These are phyloP conservation scores for Theileria annulata DNA, from an alignment of 169 alveolate species.

Conservation along the genomic window DNA sequence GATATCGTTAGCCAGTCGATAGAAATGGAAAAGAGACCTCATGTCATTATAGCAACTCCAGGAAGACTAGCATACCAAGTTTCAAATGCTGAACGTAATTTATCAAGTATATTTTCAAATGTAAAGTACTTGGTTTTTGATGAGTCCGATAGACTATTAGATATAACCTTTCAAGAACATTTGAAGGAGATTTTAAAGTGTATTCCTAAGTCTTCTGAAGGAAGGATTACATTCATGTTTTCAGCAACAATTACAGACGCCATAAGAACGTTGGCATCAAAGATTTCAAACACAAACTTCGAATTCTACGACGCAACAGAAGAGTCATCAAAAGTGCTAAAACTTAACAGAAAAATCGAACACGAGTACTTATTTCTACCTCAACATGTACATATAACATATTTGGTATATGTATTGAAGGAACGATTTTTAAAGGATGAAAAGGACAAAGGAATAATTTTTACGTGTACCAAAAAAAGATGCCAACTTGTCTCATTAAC, in stretches of 20 bases:
- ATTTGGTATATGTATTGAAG: constrained; percentile 45
- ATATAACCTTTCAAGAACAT: constrained; percentile 81
- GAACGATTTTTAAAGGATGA: constrained; percentile 23
- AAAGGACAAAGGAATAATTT: constrained; percentile 86
- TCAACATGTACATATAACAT: constrained; percentile 54
- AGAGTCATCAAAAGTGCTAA: constrained; percentile 26
- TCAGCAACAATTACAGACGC: constrained; percentile 95
- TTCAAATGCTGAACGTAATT: constrained; percentile 67
- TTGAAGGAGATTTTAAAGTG: constrained; percentile 70
- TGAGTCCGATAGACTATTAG: constrained; percentile 95
- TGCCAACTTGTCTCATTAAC: constrained; percentile 89
- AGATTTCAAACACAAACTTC: constrained; percentile 31
- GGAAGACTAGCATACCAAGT: constrained; percentile 92
- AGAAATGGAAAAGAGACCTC: constrained; percentile 87
- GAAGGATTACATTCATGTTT: constrained; percentile 92
- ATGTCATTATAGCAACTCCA: constrained; percentile 95
- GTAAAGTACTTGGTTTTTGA: constrained; percentile 91
- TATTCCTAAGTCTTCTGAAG: constrained; percentile 72
- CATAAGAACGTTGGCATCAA: constrained; percentile 23
- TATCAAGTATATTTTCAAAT: constrained; percentile 77
- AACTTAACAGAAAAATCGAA: constrained; percentile 35
- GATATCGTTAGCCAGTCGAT: constrained; percentile 79
- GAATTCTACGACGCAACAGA: constrained; percentile 62
- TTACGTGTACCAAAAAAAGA: constrained; percentile 89
- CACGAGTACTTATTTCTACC: constrained; percentile 65